phyloP scores from a whole-genome alignment of 2,329 filamentous ascomycete species.

The Aspergillus sp. region DNA sequence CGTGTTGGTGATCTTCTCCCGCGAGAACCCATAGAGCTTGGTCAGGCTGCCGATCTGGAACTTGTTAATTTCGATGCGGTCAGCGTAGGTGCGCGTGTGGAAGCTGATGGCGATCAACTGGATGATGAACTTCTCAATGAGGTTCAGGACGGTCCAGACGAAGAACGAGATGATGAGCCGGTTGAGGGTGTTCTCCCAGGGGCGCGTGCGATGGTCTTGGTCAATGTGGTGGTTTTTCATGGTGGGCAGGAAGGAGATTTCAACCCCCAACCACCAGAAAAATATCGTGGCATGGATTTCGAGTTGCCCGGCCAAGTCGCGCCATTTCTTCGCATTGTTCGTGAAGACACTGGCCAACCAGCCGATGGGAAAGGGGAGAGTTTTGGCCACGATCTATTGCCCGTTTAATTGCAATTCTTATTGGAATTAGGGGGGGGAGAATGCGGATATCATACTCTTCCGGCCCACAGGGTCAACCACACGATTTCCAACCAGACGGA shows the following conservation, averaged over 20 bases:
- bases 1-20: constrained; percentile 57
- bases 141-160: constrained; percentile 69
- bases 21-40: constrained; percentile 59
- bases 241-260: constrained; percentile 77
- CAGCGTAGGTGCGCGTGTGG: constrained; percentile 81
- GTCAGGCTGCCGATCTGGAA: constrained; percentile 66
- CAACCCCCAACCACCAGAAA: constrained; percentile 81
- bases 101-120: constrained; percentile 93
- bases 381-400: constrained; percentile 52
- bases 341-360: constrained; percentile 66
- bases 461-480: constrained; percentile 85
- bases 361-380: constrained; percentile 54
- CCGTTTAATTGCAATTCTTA: background rate
- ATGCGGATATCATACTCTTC: constrained; percentile 37
- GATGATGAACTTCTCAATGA: constrained; percentile 85
- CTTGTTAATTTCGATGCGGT: constrained; percentile 86
- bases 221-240: constrained; percentile 58
- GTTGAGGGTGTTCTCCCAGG: constrained; percentile 71
- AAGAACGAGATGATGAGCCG: constrained; percentile 84
- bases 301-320: constrained; percentile 74
- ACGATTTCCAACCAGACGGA: constrained; percentile 91
- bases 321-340: constrained; percentile 87
- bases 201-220: constrained; percentile 44
- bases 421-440: background rate
- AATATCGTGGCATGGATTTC: constrained; percentile 81